Evolutionary conservation across 208 protist species (phyloP), one percentile per base, ranked within the genome.

Genomic region (Blechomonas ayalai): DNA sequence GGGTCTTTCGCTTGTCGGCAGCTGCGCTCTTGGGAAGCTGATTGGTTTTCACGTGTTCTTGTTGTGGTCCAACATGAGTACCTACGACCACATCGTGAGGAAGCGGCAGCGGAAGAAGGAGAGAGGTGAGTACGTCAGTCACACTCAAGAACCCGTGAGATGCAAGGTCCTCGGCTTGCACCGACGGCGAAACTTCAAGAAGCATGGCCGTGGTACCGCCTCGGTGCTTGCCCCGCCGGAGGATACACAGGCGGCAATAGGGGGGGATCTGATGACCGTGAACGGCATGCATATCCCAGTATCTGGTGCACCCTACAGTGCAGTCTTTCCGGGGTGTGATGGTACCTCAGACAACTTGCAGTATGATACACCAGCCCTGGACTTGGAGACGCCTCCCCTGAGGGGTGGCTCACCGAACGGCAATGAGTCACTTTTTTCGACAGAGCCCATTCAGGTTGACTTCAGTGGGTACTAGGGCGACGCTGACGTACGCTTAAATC

Each of bases 31-130:
- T 15, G 66, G 67, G 15, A 86, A 87, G 47, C 61, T 92, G 25
- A 82, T 92, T 40, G 46, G 33, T 31, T 92, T 85, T 54, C 84
- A 92, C 49, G 33, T 87, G 3, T 82, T 79, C 52, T 70, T 92
- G 13, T 51, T 67, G 37, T 57, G 32, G 24, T 77, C 63, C 13
- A 43, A 75, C 24, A 52, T 72, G 49, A 78, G 76, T 16, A 92
- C 84, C 4, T 89, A 87, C 50, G 59, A 83, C 34, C 73, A 82
- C 54, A 79, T 92, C 52, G 32, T 80, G 12, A 55, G 73, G 57
- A 77, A 74, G 55, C 83, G 83, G 10, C 49, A 77, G 59, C 67
- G 57, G 56, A 68, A 71, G 59, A 66, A 62, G 39, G 60, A 69
- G 38, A 12, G 22, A 12, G 53, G 61, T 2, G 61, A 59, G 48